These are phyloP conservation scores for Helianthus tuberosus DNA, from an alignment of 129 eudicot species.

Conservation along the genomic window DNA sequence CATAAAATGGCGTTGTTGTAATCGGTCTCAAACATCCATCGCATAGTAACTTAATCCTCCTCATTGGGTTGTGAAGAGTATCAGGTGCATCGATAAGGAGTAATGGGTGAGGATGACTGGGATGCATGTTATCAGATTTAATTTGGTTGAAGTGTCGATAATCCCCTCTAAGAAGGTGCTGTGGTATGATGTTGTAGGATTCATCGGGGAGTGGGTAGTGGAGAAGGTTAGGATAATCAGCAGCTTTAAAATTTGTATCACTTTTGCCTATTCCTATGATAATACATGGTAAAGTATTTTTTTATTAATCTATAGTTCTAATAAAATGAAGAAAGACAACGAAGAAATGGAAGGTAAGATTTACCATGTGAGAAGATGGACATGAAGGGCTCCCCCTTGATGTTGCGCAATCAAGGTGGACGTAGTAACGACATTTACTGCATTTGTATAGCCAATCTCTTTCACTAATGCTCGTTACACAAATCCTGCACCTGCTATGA, in stretches of 20 bases:
- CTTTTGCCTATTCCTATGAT: too few relatives aligned
- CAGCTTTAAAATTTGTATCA: neutral
- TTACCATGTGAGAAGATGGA: neutral
- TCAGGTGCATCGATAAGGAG: neutral
- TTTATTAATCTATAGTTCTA: too few relatives aligned
- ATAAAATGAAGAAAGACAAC: neutral
- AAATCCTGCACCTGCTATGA: neutral
- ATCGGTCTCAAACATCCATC: slow-evolving; percentile 21
- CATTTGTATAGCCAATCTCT: slow-evolving; percentile 24
- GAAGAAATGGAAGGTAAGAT: too few relatives aligned
- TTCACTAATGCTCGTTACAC: neutral
- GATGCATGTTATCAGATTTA: neutral
- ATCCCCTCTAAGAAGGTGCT: neutral
- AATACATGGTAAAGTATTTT: neutral
- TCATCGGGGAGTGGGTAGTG: slow-evolving; percentile 1
- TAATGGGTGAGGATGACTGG: neutral
- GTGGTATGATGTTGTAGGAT: slow-evolving; percentile 9
- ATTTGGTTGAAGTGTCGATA: neutral
- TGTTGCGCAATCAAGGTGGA: slow-evolving; percentile 12
- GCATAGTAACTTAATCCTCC: slow-evolving; percentile 7
- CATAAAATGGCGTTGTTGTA: slow-evolving; percentile 5
- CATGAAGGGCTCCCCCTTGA: neutral
- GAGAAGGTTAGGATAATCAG: slow-evolving; percentile 1
- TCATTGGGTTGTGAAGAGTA: slow-evolving; percentile 18
- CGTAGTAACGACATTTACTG: slow-evolving; percentile 20